A percentile compares a stretch with the other conserved stretches of the same genome.
Conservation (phyloP, 805 yeast species). For the Yarrowia divulgata region DNA sequence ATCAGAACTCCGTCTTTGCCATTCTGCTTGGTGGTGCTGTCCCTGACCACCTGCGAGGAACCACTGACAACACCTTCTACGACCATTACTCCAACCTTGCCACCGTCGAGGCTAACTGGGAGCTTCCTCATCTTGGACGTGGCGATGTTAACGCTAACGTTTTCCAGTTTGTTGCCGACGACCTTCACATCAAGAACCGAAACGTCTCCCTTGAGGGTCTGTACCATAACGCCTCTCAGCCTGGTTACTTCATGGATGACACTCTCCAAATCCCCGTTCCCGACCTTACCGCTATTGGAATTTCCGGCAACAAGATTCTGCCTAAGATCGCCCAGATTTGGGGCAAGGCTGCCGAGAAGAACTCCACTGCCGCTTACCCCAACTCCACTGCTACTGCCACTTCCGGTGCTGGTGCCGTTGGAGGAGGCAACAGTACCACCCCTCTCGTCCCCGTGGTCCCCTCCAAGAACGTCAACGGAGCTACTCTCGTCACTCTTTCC, state of each 20-base stretch:
- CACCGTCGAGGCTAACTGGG: constrained; percentile 12
- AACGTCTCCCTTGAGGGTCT: constrained; percentile 6
- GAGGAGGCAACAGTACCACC: background rate
- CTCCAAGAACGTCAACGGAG: constrained; percentile 4
- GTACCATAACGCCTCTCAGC: constrained; percentile 6
- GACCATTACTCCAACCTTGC: constrained; percentile 15
- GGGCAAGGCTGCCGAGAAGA: background rate
- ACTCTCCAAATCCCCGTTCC: background rate
- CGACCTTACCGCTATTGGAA: background rate
- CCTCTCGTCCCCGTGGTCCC: background rate
- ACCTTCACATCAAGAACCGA: constrained; percentile 2
- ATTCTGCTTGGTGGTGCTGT: constrained; percentile 4
- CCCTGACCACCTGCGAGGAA: constrained; percentile 10
- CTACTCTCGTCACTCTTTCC: background rate
- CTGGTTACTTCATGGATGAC: constrained; percentile 6
- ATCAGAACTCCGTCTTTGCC: constrained; percentile 7
- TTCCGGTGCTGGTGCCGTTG: background rate
- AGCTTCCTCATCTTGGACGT: constrained; percentile 10
- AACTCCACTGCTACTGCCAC: background rate
- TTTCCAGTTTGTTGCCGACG: constrained; percentile 6
- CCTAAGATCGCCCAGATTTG: constrained; percentile 6
- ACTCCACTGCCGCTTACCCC: background rate
- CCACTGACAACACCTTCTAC: constrained; percentile 11
- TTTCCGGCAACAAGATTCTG: constrained; percentile 16
- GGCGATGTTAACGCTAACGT: constrained; percentile 3